Percentiles rank a stretch among this genome's conserved stretches.
Conservation (phyloP, 495 filamentous ascomycete genomes). For the Penicillium fimorum region DNA sequence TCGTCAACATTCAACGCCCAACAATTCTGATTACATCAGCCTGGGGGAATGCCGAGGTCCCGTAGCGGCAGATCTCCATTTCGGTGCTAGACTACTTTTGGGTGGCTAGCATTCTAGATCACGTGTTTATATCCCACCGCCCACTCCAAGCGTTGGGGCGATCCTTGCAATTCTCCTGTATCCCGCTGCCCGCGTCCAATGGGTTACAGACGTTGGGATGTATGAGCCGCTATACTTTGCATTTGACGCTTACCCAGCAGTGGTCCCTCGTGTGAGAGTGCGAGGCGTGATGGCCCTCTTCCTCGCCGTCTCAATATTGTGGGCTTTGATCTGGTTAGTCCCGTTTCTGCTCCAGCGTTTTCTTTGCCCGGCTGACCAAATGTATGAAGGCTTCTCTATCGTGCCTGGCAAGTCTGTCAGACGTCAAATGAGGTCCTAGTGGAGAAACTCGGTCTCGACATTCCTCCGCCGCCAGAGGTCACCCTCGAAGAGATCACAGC, state of each 20-base stretch:
- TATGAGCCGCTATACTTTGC: slow-evolving; percentile 49
- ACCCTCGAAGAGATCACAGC: slow-evolving; percentile 87
- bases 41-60: slow-evolving; percentile 2
- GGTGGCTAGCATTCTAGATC: slow-evolving; percentile 1
- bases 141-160: slow-evolving; percentile 2
- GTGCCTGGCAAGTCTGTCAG: slow-evolving; percentile 80
- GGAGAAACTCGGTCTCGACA: slow-evolving; percentile 85
- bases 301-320: slow-evolving; percentile 49
- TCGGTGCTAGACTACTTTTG: slow-evolving; percentile 9
- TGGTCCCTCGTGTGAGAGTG: slow-evolving; percentile 49
- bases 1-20: slow-evolving; percentile 11
- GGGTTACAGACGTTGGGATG: slow-evolving; percentile 46
- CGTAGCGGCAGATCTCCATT: slow-evolving; percentile 24
- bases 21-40: slow-evolving; percentile 8
- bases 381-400: slow-evolving; percentile 66
- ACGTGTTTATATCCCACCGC: slow-evolving; percentile 11
- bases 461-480: slow-evolving; percentile 84
- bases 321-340: slow-evolving; percentile 52
- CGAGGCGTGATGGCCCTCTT: slow-evolving; percentile 53
- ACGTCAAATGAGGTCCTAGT: slow-evolving; percentile 90
- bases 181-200: slow-evolving; percentile 35
- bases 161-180: slow-evolving; percentile 11
- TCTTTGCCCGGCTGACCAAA: slow-evolving; percentile 1
- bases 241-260: slow-evolving; percentile 49
- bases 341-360: neutral